These are phyloP conservation scores for Trichophyton schoenleinii DNA, from an alignment of 2,329 filamentous ascomycete species.

Conservation along the genomic window DNA sequence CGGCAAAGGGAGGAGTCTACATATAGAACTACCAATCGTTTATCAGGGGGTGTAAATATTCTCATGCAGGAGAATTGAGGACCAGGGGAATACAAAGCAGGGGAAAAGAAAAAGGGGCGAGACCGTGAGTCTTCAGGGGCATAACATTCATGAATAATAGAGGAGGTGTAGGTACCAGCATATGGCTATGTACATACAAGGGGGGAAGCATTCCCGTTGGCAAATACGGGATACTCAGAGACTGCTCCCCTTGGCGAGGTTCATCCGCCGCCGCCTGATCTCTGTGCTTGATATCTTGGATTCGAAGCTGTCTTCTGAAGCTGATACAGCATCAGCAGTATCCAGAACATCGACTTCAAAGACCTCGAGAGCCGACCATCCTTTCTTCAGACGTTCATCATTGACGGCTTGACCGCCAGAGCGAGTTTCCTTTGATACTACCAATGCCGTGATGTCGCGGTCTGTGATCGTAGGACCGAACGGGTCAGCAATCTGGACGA, in stretches of 20 bases:
- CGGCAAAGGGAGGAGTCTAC: neutral
- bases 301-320: conserved; percentile 50
- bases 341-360: conserved; percentile 87
- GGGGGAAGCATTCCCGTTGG: neutral
- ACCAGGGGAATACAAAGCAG: too few species aligned
- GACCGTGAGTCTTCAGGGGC: neutral
- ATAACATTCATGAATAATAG: neutral
- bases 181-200: neutral
- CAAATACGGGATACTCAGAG: conserved; percentile 6
- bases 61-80: neutral
- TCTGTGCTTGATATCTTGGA: conserved; percentile 86
- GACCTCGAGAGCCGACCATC: conserved; percentile 62
- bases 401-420: conserved; percentile 78
- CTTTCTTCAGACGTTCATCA: conserved; percentile 59
- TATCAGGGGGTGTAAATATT: neutral
- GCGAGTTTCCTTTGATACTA: conserved; percentile 80
- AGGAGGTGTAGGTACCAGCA: neutral
- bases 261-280: conserved; percentile 48
- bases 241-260: conserved; percentile 23
- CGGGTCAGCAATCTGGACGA: conserved; percentile 73
- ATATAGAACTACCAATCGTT: neutral
- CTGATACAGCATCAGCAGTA: conserved; percentile 43
- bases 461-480: conserved; percentile 86
- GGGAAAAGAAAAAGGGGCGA: neutral
- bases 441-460: conserved; percentile 62